Base-by-base conservation (phyloP, 2,329 filamentous ascomycete genomes). In the Ophiognomonia clavigignenti-juglandacearum region DNA sequence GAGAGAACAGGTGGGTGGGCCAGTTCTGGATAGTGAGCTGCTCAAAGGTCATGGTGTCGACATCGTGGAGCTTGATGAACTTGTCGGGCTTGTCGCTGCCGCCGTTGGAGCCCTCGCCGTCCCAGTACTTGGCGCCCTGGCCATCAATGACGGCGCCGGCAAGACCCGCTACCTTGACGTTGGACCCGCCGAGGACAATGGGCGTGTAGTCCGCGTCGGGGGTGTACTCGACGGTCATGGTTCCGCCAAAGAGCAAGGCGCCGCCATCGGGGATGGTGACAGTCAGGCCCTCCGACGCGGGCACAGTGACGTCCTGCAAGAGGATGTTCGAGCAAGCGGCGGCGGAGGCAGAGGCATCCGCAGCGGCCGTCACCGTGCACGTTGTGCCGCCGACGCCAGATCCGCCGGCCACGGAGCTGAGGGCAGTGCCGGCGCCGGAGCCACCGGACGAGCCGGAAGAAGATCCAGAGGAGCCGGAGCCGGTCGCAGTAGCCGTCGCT, bases 21-120 rank as follows among this genome's bases (percentile, higher is more conserved):
- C 68, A 67, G 60, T 72, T 70, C 48, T 64, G 52, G 31, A 70
- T 64, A 43, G 67, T 62, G 31, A 72, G 51, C 41, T 59, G 60
- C 50, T 62, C 66, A 53, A 70, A 68, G 44, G 55, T 60, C 24
- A 66, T 66, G 52, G 58, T 54, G 38, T 57, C 60, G 20, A 71
- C 56, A 5, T 59, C 61, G 52, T 71, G 65, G 32, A 73, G 74
- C 26, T 63, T 68, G 66, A 80, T 77, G 66, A 79, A 73, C 48
- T 54, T 49, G 63, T 70, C 64, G 52, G 80, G 64, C 61, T 68
- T 48, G 34, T 56, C 61, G 48, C 61, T 62, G 39, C 66, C 66
- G 18, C 65, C 65, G 49, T 67, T 68, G 52, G 53, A 54, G 39
- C 65, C 65, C 52, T 64, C 39, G 32, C 61, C 60, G 48, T 65